These are phyloP conservation scores for Boletus vermiculosoides DNA, from an alignment of 768 basidiomycete genomes.

Conservation along the genomic window DNA sequence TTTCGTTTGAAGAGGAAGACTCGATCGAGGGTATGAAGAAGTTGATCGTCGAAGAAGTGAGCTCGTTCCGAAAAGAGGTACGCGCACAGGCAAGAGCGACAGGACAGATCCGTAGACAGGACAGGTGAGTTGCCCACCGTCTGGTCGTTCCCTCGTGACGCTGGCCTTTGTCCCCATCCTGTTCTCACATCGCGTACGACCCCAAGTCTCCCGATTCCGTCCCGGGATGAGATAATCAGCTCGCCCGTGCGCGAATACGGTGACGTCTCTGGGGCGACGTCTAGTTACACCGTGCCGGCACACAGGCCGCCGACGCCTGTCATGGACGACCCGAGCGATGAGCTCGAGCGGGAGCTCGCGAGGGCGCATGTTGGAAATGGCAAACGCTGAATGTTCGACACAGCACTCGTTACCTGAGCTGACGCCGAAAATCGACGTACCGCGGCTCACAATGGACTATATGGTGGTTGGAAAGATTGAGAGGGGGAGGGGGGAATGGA, in stretches of 20 bases:
- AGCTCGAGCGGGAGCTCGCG: conserved; percentile 84
- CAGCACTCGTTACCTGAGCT: background rate
- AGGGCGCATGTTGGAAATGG: conserved; percentile 54
- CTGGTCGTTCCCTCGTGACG: background rate
- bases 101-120: conserved; percentile 73
- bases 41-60: conserved; percentile 91
- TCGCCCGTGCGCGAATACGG: conserved; percentile 68
- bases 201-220: conserved; percentile 71
- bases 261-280: conserved; percentile 65
- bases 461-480: background rate
- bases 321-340: conserved; percentile 83
- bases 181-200: background rate
- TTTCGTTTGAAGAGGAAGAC: conserved; percentile 95
- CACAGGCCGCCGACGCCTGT: conserved; percentile 62
- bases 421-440: background rate
- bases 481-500: background rate
- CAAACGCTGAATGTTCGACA: conserved; percentile 20
- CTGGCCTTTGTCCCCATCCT: background rate
- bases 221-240: conserved; percentile 76
- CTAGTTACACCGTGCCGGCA: conserved; percentile 53
- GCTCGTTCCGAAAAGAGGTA: conserved; percentile 84
- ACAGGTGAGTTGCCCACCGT: conserved; percentile 49
- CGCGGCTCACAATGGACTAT: background rate
- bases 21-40: conserved; percentile 96
- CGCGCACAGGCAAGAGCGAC: conserved; percentile 75